Base-by-base conservation (phyloP, 352 stramenopile genomes). In the Thalassiosira mediterranea region DNA sequence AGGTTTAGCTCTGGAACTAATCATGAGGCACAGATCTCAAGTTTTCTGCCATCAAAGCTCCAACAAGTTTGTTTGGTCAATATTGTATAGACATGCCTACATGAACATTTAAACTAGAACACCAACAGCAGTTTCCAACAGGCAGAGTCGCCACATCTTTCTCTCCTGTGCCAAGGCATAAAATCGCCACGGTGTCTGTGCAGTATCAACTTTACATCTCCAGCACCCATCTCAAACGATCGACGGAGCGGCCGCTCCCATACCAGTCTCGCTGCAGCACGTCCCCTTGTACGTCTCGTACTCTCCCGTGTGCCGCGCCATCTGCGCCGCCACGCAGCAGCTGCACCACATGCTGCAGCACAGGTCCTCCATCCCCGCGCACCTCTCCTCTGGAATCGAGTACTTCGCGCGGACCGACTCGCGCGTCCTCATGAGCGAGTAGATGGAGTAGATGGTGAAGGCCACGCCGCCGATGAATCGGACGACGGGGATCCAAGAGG, bases 261-360 rank as follows among this genome's bases (percentile, higher is more conserved):
- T 78, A 37, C 88, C 88, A 26, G 86, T 93, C 23, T 58, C 32
- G 29, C 69, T 81, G 28, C 53, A 90, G 48, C 61, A 88, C 3
- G 52, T 65, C 32, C 68, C 83, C 15, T 76, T 82, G 65, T 93
- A 90, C 25, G 76, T 92, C 77, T 93, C 88, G 72, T 90, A 92
- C 60, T 93, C 88, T 54, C 85, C 88, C 3, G 88, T 92, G 49
- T 93, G 88, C 44, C 88, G 76, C 0, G 81, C 66, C 56, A 93
- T 87, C 48, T 93, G 88, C 8, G 76, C 77, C 1, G 88, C 62
- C 44, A 86, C 77, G 49, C 88, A 93, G 66, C 82, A 91, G 2
- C 68, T 81, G 58, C 88, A 93, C 38, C 61, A 92, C 31, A 83
- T 47, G 2, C 75, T 56, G 63, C 84, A 93, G 40, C 74, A 88